Evolutionary conservation across 1,139 yeast genomes (phyloP).

Genomic region (Geotrichum armillariae): DNA sequence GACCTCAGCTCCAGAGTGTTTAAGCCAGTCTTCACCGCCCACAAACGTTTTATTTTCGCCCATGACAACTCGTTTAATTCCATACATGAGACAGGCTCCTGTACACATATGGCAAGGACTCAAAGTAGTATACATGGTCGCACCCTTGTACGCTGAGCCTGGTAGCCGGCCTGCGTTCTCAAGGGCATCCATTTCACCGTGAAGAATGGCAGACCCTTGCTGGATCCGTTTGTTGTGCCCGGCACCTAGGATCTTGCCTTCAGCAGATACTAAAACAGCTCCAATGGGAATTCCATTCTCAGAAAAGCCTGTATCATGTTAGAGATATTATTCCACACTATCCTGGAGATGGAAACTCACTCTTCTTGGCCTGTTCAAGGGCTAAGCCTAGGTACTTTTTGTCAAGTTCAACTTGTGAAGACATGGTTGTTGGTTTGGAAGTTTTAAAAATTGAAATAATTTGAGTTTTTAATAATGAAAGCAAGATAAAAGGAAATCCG

Average conservation of each 20-base stretch:
- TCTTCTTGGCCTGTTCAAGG: conserved; percentile 38
- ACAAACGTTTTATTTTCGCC: conserved; percentile 82
- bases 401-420: conserved; percentile 23
- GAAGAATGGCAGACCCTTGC: conserved; percentile 69
- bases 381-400: conserved; percentile 36
- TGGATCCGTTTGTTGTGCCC: conserved; percentile 92
- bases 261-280: conserved; percentile 70
- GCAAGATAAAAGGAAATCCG: not conserved
- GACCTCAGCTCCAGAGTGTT: conserved; percentile 69
- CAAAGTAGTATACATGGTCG: conserved; percentile 77
- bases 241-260: conserved; percentile 76
- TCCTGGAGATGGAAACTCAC: conserved; percentile 28
- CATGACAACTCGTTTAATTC: conserved; percentile 78
- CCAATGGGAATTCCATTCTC: conserved; percentile 95
- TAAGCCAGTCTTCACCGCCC: conserved; percentile 76
- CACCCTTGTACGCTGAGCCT: conserved; percentile 56
- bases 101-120: conserved; percentile 96
- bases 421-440: not conserved
- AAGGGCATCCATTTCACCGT: conserved; percentile 86
- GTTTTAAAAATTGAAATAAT: not conserved
- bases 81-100: conserved; percentile 88
- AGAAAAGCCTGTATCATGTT: conserved; percentile 56
- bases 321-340: too few species aligned
- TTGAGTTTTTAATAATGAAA: not conserved
- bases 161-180: conserved; percentile 88